Evolutionary conservation across 2,329 filamentous ascomycete genomes (phyloP), one percentile per base, ranked within the genome.

Genomic region (Paraphoma sp.): DNA sequence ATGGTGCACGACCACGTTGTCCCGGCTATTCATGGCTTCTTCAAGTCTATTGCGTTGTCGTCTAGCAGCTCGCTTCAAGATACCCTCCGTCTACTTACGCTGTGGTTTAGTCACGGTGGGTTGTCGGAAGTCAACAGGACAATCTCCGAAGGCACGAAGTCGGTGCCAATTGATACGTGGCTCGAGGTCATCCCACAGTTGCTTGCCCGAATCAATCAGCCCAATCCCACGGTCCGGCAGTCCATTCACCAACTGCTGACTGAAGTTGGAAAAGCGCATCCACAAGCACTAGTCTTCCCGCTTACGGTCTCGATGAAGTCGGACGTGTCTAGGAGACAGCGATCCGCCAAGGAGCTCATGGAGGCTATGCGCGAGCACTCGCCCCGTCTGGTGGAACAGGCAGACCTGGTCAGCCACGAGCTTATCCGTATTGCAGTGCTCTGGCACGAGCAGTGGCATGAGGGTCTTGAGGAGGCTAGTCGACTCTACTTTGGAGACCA

Each of bases 361-460:
- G 93, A 98, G 61, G 96, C 90, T 71, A 97, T 99, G 92, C 90
- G 93, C 40, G 90, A 94, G 65, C 96, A 99, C 74, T 98, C 93
- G 72, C 89, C 92, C 17, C 90, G 87, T 67, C 85, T 99, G 36
- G 95, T 99, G 8, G 92, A 97, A 63, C 95, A 99, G 77, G 95
- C 95, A 36, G 94, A 97, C 73, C 84, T 93, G 45, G 93, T 99
- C 65, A 98, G 94, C 74, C 91, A 95, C 71, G 96, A 99, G 75
- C 86, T 99, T 53, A 98, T 99, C 71, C 89, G 95, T 49, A 96
- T 99, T 56, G 95, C 95, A 14, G 94, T 99, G 1, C 79, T 99
- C 23, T 99, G 96, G 96, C 95, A 99, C 72, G 95, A 99, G 72
- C 90, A 96, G 64, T 99, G 95, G 95, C 95, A 99, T 65, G 96